A percentile compares a stretch with the other conserved stretches of the same genome.
phyloP scores from a whole-genome alignment of 2,329 filamentous ascomycete genomes.

The Thelonectria rubi region DNA sequence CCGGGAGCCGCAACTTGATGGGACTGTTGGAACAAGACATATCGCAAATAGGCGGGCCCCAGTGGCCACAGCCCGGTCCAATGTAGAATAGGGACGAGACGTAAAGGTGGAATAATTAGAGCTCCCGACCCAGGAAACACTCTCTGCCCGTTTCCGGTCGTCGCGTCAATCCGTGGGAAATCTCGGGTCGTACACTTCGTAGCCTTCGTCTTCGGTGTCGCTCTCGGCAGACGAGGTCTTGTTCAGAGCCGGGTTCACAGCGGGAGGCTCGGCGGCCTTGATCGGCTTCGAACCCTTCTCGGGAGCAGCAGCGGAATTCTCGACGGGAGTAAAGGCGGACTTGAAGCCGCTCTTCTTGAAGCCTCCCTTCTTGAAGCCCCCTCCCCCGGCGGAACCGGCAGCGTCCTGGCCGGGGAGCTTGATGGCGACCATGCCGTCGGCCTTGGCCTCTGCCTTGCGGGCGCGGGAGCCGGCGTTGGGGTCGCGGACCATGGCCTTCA shows the following conservation, averaged over 20 bases:
- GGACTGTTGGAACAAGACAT: constrained; percentile 70
- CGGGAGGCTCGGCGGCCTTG: constrained; percentile 32
- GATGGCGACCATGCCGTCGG: constrained; percentile 74
- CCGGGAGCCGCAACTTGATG: constrained; percentile 71
- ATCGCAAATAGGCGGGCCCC: constrained; percentile 53
- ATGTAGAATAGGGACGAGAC: constrained; percentile 29
- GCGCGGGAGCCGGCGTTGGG: constrained; percentile 71
- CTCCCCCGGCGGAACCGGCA: constrained; percentile 44
- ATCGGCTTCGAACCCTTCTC: constrained; percentile 49
- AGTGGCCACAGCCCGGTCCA: constrained; percentile 45
- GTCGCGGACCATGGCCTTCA: constrained; percentile 84
- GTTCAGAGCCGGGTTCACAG: constrained; percentile 32
- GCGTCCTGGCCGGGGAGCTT: constrained; percentile 59
- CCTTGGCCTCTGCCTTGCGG: constrained; percentile 75
- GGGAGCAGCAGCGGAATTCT: constrained; percentile 48
- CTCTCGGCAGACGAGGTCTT: constrained; percentile 57
- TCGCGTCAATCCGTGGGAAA: constrained; percentile 65
- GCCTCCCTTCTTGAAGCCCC: constrained; percentile 71
- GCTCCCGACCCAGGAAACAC: background rate
- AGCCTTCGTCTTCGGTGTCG: constrained; percentile 75
- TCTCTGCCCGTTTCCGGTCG: background rate
- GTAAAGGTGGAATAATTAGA: constrained; percentile 12
- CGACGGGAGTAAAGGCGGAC: constrained; percentile 72
- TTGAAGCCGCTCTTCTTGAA: constrained; percentile 89
- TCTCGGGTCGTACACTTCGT: constrained; percentile 72